phyloP scores from a whole-genome alignment of 2,329 filamentous ascomycete genomes.

The Penicillium sp. region DNA sequence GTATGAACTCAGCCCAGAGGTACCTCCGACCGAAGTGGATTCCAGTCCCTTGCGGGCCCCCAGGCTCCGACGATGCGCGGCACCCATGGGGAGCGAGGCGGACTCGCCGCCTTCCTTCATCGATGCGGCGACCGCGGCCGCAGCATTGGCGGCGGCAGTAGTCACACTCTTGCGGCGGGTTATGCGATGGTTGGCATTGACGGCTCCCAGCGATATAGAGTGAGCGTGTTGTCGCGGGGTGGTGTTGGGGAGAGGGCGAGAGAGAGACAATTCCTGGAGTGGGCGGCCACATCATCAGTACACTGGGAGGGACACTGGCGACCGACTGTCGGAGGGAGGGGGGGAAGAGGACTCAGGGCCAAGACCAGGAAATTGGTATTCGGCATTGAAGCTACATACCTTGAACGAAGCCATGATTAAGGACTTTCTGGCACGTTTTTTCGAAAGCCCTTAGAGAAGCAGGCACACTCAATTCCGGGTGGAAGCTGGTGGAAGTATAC shows the following conservation, averaged over 20 bases:
- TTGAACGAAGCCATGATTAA: conserved; percentile 47
- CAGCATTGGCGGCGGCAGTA: conserved; percentile 73
- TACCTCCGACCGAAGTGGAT: conserved; percentile 60
- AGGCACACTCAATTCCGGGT: conserved; percentile 28
- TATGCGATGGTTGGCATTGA: conserved; percentile 82
- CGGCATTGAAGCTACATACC: conserved; percentile 28
- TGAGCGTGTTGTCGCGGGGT: conserved; percentile 79
- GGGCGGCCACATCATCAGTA: conserved; percentile 32
- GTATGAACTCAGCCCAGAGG: conserved; percentile 48
- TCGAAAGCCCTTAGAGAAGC: conserved; percentile 31
- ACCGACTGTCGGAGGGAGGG: neutral
- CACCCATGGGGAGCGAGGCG: conserved; percentile 61
- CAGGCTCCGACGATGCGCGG: conserved; percentile 57
- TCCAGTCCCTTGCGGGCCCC: conserved; percentile 58
- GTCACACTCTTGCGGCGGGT: conserved; percentile 92
- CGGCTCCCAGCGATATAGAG: conserved; percentile 74
- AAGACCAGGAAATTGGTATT: conserved; percentile 6
- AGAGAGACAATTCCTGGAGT: conserved; percentile 53
- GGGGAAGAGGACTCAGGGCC: neutral
- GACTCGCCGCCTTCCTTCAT: conserved; percentile 66
- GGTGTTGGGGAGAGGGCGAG: conserved; percentile 68
- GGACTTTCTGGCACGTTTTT: conserved; percentile 38
- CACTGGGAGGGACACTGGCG: conserved; percentile 3
- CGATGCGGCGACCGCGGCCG: conserved; percentile 68
- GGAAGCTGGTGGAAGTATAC: conserved; percentile 24